Conservation (phyloP, 139 green algal genomes). For the Raphidocelis subcapitata region DNA sequence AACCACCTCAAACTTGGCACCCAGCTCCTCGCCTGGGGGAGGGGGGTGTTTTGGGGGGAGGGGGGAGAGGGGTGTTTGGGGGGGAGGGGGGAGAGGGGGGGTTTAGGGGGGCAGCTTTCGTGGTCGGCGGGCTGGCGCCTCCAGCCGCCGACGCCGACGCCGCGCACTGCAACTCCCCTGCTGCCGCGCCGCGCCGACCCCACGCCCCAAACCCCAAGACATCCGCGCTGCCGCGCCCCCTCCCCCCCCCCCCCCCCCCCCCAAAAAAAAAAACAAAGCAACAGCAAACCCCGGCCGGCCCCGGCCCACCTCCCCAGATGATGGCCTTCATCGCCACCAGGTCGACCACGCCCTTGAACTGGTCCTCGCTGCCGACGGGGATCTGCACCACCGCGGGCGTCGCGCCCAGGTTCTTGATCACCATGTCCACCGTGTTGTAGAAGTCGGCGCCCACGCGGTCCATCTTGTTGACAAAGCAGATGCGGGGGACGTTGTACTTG, state of each 20-base stretch:
- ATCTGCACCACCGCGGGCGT: constrained; percentile 82
- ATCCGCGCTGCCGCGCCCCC: too few relatives aligned
- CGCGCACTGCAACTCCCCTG: too few relatives aligned
- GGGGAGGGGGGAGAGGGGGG: too few relatives aligned
- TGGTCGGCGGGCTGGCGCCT: too few relatives aligned
- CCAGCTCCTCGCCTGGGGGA: constrained; percentile 95
- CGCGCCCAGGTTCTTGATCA: constrained; percentile 87
- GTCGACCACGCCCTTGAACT: constrained; percentile 94
- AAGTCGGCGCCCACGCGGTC: constrained; percentile 99
- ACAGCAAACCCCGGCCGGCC: too few relatives aligned
- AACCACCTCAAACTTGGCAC: constrained; percentile 82
- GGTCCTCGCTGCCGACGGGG: constrained; percentile 92
- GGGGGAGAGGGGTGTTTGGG: too few relatives aligned
- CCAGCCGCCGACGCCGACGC: too few relatives aligned
- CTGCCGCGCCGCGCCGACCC: too few relatives aligned
- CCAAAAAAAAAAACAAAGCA: constrained; percentile 3
- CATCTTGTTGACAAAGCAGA: constrained; percentile 99
- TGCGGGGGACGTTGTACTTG: constrained; percentile 94
- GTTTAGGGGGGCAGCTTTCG: too few relatives aligned
- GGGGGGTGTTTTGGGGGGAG: too few relatives aligned
- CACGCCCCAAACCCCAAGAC: too few relatives aligned
- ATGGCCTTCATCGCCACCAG: constrained; percentile 97
- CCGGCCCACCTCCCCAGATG: constrained; percentile 84
- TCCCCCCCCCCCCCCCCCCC: too few relatives aligned
- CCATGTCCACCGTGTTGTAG: constrained; percentile 78